Evolutionary conservation across 768 basidiomycete genomes (phyloP).

Genomic region (Tulasnella sp.): DNA sequence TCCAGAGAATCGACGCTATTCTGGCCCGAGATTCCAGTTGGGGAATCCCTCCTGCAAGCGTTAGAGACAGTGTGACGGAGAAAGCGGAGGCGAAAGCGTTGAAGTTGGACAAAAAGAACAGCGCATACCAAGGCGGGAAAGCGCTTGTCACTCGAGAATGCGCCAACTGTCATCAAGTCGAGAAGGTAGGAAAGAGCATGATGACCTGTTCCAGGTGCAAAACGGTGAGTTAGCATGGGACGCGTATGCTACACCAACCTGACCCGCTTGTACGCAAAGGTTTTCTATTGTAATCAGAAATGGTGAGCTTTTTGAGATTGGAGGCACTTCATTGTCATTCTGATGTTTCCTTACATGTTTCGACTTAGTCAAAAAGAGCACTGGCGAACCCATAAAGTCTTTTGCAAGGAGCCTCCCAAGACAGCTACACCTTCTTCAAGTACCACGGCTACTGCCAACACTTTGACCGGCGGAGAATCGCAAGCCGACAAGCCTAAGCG

Average conservation of each 20-base stretch:
- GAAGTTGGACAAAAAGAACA: not conserved
- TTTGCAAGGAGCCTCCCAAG: not conserved
- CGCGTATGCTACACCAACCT: not conserved
- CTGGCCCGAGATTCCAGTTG: not conserved
- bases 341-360: not conserved
- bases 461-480: not conserved
- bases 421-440: not conserved
- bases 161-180: not conserved
- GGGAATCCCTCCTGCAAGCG: not conserved
- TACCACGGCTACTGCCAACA: not conserved
- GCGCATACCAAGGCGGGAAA: not conserved
- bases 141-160: not conserved
- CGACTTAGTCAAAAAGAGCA: not conserved
- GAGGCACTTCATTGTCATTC: not conserved
- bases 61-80: not conserved
- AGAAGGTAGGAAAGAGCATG: not conserved
- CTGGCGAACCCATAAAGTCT: not conserved
- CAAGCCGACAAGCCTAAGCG: not conserved
- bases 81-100: not conserved
- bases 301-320: not conserved
- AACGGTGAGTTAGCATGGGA: not conserved
- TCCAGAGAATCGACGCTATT: not conserved
- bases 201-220: not conserved
- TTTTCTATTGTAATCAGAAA: not conserved
- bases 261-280: not conserved